Base-by-base conservation (phyloP, 805 yeast genomes). In the Wickerhamomyces canadensis region DNA sequence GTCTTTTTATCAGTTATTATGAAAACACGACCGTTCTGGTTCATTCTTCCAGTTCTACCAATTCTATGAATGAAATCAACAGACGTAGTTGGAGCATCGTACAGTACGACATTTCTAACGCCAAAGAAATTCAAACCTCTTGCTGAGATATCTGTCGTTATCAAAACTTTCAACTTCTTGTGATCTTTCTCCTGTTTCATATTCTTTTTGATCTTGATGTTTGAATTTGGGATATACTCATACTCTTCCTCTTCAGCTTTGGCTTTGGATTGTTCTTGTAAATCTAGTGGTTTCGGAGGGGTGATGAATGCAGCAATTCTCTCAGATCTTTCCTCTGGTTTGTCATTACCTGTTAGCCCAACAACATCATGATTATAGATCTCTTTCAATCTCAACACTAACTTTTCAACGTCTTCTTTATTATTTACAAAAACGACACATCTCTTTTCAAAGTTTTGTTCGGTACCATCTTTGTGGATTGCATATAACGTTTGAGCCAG, bases 31-130 rank as follows among this genome's bases (percentile, higher is more conserved):
- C 98, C 98, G 26, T 82, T 70, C 52, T 82, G 87, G 31, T 83
- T 84, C 84, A 89, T 80, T 57, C 98, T 67, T 3, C 96, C 97
- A 0, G 97, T 91, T 62, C 98, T 75, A 2, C 98, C 98, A 1
- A 86, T 82, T 43, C 98, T 68, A 57, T 91, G 98, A 16, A 91
- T 78, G 42, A 91, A 66, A 60, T 91, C 98, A 15, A 86, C 80
- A 0, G 96, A 76, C 5, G 83, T 80, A 36, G 74, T 72, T 6
- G 98, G 98, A 31, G 88, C 76, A 54, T 91, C 97, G 64, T 80
- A 82, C 35, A 93, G 62, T 19, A 91, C 69, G 11, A 91, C 85
- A 49, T 88, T 88, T 47, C 88, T 72, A 22, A 93, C 77, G 14
- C 84, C 84, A 38, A 74, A 72, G 61, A 93, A 88, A 53, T 91